These are phyloP conservation scores for Letharia lupina DNA, from an alignment of 495 filamentous ascomycete species.

Conservation along the genomic window DNA sequence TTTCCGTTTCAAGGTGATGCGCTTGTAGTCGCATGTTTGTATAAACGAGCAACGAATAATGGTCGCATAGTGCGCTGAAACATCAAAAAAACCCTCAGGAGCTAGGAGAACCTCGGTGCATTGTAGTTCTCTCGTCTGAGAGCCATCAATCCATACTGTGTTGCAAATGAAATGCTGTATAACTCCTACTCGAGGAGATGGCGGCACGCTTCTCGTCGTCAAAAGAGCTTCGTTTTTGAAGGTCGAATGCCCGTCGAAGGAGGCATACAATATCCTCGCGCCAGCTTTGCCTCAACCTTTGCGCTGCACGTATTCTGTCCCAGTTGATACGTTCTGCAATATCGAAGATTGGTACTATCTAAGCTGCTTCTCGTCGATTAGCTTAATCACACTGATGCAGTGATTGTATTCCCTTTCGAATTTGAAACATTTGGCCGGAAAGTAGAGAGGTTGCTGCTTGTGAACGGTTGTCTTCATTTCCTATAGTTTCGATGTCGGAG, in stretches of 20 bases:
- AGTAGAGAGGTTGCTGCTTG: no score
- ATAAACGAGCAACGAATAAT: neutral
- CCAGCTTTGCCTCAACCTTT: no score
- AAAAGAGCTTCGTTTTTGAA: neutral
- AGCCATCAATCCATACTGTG: neutral
- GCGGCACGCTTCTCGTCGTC: neutral
- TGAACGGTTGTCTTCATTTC: no score
- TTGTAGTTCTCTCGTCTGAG: neutral
- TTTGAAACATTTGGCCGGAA: no score
- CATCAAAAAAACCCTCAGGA: neutral
- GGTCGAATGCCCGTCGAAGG: no score
- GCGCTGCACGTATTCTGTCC: no score
- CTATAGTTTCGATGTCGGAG: neutral
- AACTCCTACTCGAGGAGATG: neutral
- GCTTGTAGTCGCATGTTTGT: neutral
- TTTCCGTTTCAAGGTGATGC: neutral
- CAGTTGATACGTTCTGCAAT: no score
- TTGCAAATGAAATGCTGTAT: neutral
- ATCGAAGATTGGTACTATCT: no score
- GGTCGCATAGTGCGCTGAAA: neutral
- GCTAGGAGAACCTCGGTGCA: neutral
- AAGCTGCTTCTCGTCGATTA: no score
- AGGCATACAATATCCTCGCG: no score
- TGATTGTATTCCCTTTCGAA: no score
- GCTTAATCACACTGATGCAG: no score